A percentile compares a stretch with the other conserved stretches of the same genome.
These are phyloP conservation scores for Posidonia oceanica DNA, from an alignment of 116 monocot species.

Conservation along the genomic window DNA sequence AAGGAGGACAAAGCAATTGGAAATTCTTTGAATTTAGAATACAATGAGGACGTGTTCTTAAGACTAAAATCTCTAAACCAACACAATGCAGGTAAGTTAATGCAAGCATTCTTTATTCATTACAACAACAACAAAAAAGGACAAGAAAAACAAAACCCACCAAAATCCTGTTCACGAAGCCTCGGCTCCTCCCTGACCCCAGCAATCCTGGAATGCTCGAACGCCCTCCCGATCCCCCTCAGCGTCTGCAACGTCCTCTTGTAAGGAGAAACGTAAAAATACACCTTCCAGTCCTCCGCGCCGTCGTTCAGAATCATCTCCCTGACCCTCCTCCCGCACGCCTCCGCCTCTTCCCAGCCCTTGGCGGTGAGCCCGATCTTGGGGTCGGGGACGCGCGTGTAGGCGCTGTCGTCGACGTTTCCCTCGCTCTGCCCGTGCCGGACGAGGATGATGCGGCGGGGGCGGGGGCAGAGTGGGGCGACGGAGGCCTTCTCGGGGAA, in stretches of 20 bases:
- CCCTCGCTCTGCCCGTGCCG: conserved; percentile 96
- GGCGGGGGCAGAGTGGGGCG: conserved; percentile 14
- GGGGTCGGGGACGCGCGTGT: conserved; percentile 88
- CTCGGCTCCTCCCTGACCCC: conserved; percentile 93
- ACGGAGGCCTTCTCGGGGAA: conserved; percentile 25
- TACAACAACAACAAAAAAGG: not conserved
- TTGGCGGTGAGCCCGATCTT: conserved; percentile 56
- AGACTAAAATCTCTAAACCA: no score
- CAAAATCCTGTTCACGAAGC: conserved; percentile 91
- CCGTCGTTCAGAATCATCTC: conserved; percentile 28
- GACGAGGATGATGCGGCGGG: conserved; percentile 79
- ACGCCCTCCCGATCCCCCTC: conserved; percentile 59
- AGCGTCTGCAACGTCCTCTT: conserved; percentile 76
- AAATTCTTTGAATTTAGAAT: no score
- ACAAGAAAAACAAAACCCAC: conserved; percentile 14
- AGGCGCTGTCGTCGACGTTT: conserved; percentile 76
- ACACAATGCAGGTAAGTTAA: no score
- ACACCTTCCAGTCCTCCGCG: conserved; percentile 80
- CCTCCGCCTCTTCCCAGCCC: conserved; percentile 61
- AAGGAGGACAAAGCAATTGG: no score
- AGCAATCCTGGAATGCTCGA: conserved; percentile 54
- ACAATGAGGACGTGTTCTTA: no score
- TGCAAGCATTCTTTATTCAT: no score
- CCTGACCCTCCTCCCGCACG: conserved; percentile 43
- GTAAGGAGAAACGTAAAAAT: conserved; percentile 95